Base-by-base conservation (phyloP, 352 stramenopile genomes). In the Phytopythium mirpurense region DNA sequence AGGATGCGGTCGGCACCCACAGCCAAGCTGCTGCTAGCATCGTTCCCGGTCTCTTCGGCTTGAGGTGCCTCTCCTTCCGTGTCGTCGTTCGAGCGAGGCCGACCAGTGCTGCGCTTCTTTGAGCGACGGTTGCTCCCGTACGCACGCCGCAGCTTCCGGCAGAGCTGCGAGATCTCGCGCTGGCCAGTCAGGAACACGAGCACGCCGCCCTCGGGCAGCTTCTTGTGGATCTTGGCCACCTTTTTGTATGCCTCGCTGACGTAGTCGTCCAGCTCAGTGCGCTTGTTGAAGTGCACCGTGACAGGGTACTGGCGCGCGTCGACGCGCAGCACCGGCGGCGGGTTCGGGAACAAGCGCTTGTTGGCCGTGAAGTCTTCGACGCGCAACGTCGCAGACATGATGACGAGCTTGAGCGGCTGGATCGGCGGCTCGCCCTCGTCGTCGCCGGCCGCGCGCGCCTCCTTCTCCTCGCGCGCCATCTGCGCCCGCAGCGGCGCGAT, bases 361-460 rank as follows among this genome's bases (percentile, higher is more conserved):
- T 99, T 99, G 41, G 96, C 74, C 2, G 90, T 97, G 56, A 99
- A 99, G 68, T 99, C 97, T 62, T 97, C 83, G 0, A 99, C 96
- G 19, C 96, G 78, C 47, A 99, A 70, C 7, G 97, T 99, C 3
- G 98, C 98, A 26, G 93, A 99, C 98, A 99, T 99, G 58, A 99
- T 93, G 3, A 93, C 81, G 40, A 93, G 70, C 51, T 92, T 93
- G 19, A 92, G 64, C 2, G 80, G 76, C 31, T 80, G 73, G 31
- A 93, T 77, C n/a, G 86, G 85, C 24, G 42, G 42, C 24, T 48
- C 42, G 9, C 19, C 27, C 11, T 48, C 42, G 3, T 48, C 23
- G 21, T 48, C 24, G 86, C 67, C 5, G 61, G 52, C 45, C 68
- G 65, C 44, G 89, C 76, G 87, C 23, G 68, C 70, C 31, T 87